Percentiles rank a stretch among this genome's conserved stretches.
Evolutionary conservation across 116 monocot species (phyloP).

Genomic region (Zostera marina): DNA sequence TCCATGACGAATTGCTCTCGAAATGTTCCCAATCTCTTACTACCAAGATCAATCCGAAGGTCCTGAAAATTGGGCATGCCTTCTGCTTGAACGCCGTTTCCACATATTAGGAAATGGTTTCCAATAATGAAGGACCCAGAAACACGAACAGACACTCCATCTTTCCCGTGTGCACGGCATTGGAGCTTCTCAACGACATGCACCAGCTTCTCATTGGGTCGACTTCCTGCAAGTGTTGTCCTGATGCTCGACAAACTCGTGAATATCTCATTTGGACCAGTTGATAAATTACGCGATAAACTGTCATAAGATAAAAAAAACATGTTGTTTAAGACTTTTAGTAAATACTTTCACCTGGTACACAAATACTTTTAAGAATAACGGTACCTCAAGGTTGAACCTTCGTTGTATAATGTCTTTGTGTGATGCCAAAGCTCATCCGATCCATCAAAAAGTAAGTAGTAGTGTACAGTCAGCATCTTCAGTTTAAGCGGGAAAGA

Average conservation of each 20-base stretch:
- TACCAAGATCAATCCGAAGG: conserved; percentile 32
- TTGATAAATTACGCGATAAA: conserved; percentile 44
- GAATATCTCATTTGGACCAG: conserved; percentile 54
- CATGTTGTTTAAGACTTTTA: no score
- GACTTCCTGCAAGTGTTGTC: conserved; percentile 46
- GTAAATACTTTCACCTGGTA: background rate
- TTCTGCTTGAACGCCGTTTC: conserved; percentile 62
- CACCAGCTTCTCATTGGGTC: conserved; percentile 58
- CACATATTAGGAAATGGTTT: conserved; percentile 74
- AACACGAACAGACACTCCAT: conserved; percentile 51
- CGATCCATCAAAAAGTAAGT: conserved; percentile 82
- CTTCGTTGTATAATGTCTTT: conserved; percentile 50
- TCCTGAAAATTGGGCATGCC: conserved; percentile 67
- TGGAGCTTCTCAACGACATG: conserved; percentile 94
- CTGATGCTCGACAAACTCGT: conserved; percentile 45
- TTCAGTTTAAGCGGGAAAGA: conserved; percentile 3
- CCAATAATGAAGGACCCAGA: conserved; percentile 80
- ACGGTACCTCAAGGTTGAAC: conserved; percentile 71
- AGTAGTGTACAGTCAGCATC: conserved; percentile 95
- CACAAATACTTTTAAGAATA: no score
- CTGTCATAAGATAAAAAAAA: conserved; percentile 16
- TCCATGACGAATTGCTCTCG: conserved; percentile 69
- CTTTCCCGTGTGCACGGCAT: conserved; percentile 36
- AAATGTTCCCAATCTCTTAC: conserved; percentile 49
- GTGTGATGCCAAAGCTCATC: conserved; percentile 65